Evolutionary conservation across 805 yeast species (phyloP).

Genomic region (Barnettozyma botsteinii): DNA sequence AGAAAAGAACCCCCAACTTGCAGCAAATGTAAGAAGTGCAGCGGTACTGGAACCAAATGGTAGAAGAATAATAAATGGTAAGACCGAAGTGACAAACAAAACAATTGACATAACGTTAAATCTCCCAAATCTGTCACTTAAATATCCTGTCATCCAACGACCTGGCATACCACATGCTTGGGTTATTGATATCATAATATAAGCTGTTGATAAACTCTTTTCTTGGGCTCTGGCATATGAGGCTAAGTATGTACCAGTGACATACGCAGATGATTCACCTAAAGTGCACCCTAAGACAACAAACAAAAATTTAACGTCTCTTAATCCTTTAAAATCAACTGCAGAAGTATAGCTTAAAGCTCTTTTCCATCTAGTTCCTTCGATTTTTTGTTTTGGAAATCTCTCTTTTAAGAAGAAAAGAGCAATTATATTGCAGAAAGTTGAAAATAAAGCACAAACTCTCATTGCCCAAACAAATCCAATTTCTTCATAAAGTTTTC

Average conservation of each 20-base stretch:
- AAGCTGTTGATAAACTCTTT: conserved; percentile 33
- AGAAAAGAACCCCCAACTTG: conserved; percentile 46
- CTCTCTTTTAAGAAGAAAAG: conserved; percentile 36
- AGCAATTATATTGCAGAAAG: conserved; percentile 32
- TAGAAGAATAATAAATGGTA: conserved; percentile 34
- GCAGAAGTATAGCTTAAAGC: conserved; percentile 24
- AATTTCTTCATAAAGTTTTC: conserved; percentile 36
- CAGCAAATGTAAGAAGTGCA: conserved; percentile 38
- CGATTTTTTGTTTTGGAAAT: conserved; percentile 26
- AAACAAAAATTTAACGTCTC: conserved; percentile 38
- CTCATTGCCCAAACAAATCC: conserved; percentile 58
- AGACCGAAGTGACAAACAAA: conserved; percentile 24
- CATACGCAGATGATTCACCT: conserved; percentile 41
- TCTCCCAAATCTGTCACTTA: conserved; percentile 42
- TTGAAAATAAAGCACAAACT: conserved; percentile 39
- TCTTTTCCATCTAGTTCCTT: conserved; percentile 23
- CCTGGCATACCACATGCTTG: conserved; percentile 38
- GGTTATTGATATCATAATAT: conserved; percentile 40
- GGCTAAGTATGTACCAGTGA: conserved; percentile 43
- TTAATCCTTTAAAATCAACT: conserved; percentile 33
- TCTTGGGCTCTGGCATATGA: conserved; percentile 47
- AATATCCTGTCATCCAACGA: conserved; percentile 37
- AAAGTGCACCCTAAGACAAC: conserved; percentile 39
- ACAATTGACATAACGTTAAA: conserved; percentile 46
- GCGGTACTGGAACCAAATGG: conserved; percentile 31